phyloP scores from a whole-genome alignment of 108 stramenopile genomes.

The Pseudonitzschia delicatissima region DNA sequence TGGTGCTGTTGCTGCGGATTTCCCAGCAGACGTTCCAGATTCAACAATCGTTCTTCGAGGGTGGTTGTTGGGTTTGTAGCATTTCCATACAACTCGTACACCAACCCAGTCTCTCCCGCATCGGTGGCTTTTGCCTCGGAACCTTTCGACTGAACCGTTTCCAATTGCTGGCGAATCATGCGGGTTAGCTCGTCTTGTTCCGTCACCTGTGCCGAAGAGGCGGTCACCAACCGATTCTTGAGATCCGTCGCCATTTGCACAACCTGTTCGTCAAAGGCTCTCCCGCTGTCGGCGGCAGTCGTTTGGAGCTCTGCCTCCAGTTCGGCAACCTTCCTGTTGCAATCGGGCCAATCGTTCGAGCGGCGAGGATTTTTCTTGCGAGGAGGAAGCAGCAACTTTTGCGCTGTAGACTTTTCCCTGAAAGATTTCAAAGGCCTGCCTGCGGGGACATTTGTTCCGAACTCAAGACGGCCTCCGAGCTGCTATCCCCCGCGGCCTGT shows the following conservation, averaged over 20 bases:
- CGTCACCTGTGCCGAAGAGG: conserved; percentile 10
- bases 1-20: conserved; percentile 5
- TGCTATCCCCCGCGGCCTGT: conserved; percentile 6
- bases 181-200: conserved; percentile 36
- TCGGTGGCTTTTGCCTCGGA: background rate
- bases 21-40: conserved; percentile 41
- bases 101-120: conserved; percentile 29
- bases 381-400: background rate
- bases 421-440: conserved; percentile 47
- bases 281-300: conserved; percentile 18
- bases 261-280: conserved; percentile 32
- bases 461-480: conserved; percentile 28
- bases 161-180: conserved; percentile 32
- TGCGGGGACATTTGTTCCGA: conserved; percentile 23
- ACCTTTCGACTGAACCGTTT: background rate
- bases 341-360: conserved; percentile 40
- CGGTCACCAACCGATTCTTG: conserved; percentile 24
- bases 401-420: conserved; percentile 36
- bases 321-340: conserved; percentile 39
- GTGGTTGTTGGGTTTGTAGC: conserved; percentile 18
- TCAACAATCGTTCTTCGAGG: conserved; percentile 38
- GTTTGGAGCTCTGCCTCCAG: conserved; percentile 32
- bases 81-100: conserved; percentile 46
- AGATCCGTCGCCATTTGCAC: conserved; percentile 26
- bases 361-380: conserved; percentile 9